phyloP scores from a whole-genome alignment of 1,284 basidiomycete genomes.

The Mycena citricolor region DNA sequence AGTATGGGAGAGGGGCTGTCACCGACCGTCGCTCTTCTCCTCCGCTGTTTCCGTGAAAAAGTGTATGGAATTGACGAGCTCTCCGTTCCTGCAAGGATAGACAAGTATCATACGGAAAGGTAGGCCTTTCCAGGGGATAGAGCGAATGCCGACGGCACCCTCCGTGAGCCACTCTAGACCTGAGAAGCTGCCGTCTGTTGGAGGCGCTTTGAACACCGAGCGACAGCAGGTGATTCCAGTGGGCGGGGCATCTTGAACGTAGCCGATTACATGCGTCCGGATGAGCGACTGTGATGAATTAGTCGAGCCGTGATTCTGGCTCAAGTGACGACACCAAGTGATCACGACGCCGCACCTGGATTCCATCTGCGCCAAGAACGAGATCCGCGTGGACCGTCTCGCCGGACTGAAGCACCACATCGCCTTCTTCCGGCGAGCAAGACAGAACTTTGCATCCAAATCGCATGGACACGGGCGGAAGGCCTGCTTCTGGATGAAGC shows the following conservation, averaged over 20 bases:
- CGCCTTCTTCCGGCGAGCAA: conserved; percentile 10
- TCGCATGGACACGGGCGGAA: conserved; percentile 7
- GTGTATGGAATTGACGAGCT: conserved; percentile 7
- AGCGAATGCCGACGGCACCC: conserved; percentile 5
- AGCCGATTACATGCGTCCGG: conserved; percentile 10
- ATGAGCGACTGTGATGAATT: conserved; percentile 11
- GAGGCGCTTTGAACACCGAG: conserved; percentile 8
- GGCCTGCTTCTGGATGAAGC: conserved; percentile 10
- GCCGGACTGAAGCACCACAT: conserved; percentile 9
- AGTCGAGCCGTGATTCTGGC: too few species aligned
- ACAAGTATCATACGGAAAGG: neutral
- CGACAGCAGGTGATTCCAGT: conserved; percentile 13
- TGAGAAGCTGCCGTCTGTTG: conserved; percentile 1
- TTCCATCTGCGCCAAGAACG: conserved; percentile 19
- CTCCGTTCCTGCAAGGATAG: conserved; percentile 9
- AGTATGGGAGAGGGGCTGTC: too few species aligned
- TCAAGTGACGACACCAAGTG: neutral
- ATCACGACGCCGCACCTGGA: conserved; percentile 4
- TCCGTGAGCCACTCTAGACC: conserved; percentile 14
- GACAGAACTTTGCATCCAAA: conserved; percentile 8
- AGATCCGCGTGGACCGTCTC: conserved; percentile 10
- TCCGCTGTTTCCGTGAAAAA: conserved; percentile 6
- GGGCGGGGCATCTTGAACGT: neutral
- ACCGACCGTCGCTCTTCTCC: too few species aligned
- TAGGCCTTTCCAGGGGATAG: neutral